phyloP scores from a whole-genome alignment of 1,284 basidiomycete species.

The Marasmius sp. region DNA sequence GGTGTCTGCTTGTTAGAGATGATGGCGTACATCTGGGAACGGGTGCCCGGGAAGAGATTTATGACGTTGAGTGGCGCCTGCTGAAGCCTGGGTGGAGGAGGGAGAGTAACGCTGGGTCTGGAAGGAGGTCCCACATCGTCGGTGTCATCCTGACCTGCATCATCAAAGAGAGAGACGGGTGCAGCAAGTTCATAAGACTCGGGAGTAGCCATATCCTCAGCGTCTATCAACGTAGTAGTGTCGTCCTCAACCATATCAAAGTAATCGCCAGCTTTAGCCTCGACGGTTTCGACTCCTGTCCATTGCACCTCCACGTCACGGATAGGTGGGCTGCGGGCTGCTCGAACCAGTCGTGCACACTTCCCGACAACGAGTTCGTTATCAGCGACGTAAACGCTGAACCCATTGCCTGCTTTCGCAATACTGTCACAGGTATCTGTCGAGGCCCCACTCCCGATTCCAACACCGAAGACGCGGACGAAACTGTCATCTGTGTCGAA shows the following conservation, averaged over 20 bases:
- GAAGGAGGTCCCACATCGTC: not conserved
- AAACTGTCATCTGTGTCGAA: not conserved
- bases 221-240: not conserved
- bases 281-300: not conserved
- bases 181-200: not conserved
- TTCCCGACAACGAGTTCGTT: slow-evolving; percentile 3
- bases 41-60: not conserved
- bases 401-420: slow-evolving; percentile 3
- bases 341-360: slow-evolving; percentile 4
- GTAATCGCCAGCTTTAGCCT: not conserved
- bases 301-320: not conserved
- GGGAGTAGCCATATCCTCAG: not conserved
- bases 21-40: slow-evolving; percentile 8
- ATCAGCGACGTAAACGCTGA: slow-evolving; percentile 3
- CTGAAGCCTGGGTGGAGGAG: slow-evolving; percentile 2
- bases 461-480: slow-evolving; percentile 4
- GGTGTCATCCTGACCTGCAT: not conserved
- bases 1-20: not conserved
- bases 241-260: not conserved
- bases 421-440: slow-evolving; percentile 8
- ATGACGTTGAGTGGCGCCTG: not conserved
- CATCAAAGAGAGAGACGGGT: not conserved
- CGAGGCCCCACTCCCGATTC: slow-evolving; percentile 3
- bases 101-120: not conserved
- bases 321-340: slow-evolving; percentile 1